Conservation (phyloP, 2,329 filamentous ascomycete genomes). For the Fusarium nurragi region DNA sequence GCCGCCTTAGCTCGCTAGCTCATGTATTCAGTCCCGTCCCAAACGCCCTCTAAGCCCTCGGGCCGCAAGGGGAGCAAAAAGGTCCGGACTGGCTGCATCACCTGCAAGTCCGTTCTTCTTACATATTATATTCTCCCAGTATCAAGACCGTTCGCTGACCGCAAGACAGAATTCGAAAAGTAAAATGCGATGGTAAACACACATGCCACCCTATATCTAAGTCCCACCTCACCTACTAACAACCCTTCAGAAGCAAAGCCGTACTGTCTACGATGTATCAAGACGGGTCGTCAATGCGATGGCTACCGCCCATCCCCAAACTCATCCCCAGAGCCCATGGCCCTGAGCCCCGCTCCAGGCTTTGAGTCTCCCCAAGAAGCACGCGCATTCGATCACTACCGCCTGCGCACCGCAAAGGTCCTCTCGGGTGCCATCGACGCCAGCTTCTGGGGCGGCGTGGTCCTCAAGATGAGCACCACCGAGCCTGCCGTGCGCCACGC, state of each 20-base stretch:
- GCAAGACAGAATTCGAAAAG: conserved; percentile 12
- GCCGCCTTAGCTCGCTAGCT: neutral
- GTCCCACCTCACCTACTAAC: neutral
- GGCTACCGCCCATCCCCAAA: conserved; percentile 55
- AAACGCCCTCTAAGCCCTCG: conserved; percentile 29
- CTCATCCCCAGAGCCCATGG: conserved; percentile 27
- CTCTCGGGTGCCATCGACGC: conserved; percentile 56
- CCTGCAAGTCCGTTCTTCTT: conserved; percentile 60
- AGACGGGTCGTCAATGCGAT: conserved; percentile 65
- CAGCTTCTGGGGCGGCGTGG: conserved; percentile 56
- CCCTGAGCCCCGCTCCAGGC: conserved; percentile 30
- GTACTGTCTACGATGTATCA: conserved; percentile 61
- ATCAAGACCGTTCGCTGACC: neutral
- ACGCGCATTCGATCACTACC: conserved; percentile 49
- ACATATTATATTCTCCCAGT: fast-evolving
- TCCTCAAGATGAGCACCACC: conserved; percentile 56
- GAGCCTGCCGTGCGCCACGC: conserved; percentile 61
- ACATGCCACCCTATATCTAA: fast-evolving
- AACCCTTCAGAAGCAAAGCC: conserved; percentile 57
- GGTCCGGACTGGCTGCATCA: conserved; percentile 62
- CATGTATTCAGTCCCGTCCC: conserved; percentile 18
- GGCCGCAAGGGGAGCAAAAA: conserved; percentile 57
- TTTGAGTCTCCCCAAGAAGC: conserved; percentile 37
- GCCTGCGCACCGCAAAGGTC: conserved; percentile 50
- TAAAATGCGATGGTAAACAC: conserved; percentile 23